Evolutionary conservation across 306 rosid genomes (phyloP).

Genomic region (Vigna unguiculata): DNA sequence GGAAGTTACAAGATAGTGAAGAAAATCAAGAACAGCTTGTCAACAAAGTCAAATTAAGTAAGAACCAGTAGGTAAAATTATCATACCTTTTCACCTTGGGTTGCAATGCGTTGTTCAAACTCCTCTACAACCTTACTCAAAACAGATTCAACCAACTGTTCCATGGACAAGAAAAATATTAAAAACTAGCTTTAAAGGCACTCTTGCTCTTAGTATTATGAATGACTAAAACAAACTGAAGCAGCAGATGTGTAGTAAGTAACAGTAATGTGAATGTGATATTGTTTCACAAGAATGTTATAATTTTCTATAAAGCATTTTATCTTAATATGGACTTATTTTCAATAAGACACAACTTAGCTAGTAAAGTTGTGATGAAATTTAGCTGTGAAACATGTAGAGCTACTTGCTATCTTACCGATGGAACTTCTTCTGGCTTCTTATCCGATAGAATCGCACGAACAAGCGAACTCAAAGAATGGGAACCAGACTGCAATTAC

Average conservation of each 20-base stretch:
- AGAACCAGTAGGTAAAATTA: slow-evolving; percentile 14
- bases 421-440: slow-evolving; percentile 93
- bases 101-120: slow-evolving; percentile 75
- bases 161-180: slow-evolving; percentile 50
- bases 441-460: slow-evolving; percentile 74
- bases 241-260: neutral
- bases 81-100: slow-evolving; percentile 73
- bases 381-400: slow-evolving; percentile 6
- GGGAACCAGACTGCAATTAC: slow-evolving; percentile 63
- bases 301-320: slow-evolving; percentile 21
- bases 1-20: slow-evolving; percentile 24
- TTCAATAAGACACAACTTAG: neutral
- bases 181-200: slow-evolving; percentile 19
- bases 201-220: slow-evolving; percentile 19
- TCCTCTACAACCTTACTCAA: slow-evolving; percentile 86
- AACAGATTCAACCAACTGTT: slow-evolving; percentile 92
- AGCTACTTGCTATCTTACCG: slow-evolving; percentile 55
- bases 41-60: slow-evolving; percentile 20
- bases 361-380: slow-evolving; percentile 25
- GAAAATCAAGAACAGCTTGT: slow-evolving; percentile 33
- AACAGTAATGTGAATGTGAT: neutral
- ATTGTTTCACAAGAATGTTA: neutral
- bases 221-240: neutral
- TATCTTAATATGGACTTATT: neutral
- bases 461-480: slow-evolving; percentile 76